A percentile compares a stretch with the other conserved stretches of the same genome.
phyloP scores from a whole-genome alignment of 2,329 filamentous ascomycete genomes.

The Pseudocercospora crystallina region DNA sequence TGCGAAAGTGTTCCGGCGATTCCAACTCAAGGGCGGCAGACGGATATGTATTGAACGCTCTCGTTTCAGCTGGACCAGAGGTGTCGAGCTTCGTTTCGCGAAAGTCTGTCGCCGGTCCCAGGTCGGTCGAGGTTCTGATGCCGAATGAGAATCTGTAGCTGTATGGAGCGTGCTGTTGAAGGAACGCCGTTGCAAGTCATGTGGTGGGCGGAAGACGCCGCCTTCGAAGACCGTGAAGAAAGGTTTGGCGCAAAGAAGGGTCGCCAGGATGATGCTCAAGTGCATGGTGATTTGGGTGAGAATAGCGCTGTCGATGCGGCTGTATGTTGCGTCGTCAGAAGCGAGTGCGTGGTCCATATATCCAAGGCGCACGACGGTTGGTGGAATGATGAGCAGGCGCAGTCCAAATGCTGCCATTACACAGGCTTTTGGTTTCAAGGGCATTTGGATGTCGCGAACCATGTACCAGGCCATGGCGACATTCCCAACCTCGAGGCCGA shows the following conservation, averaged over 20 bases:
- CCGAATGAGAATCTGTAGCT: no score
- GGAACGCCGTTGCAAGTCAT: not conserved
- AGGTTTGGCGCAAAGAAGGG: constrained; percentile 32
- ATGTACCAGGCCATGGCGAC: constrained; percentile 24
- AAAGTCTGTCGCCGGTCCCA: constrained; percentile 15
- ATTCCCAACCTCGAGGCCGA: constrained; percentile 24
- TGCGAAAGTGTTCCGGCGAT: constrained; percentile 14
- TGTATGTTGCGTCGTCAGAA: constrained; percentile 17
- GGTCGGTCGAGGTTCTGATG: not conserved
- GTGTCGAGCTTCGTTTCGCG: constrained; percentile 10
- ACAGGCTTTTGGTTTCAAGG: constrained; percentile 20
- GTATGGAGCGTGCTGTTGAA: no score
- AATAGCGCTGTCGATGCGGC: constrained; percentile 22
- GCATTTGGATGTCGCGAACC: constrained; percentile 30
- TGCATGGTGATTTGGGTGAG: constrained; percentile 29
- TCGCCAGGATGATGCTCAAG: constrained; percentile 31
- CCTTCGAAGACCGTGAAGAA: constrained; percentile 29
- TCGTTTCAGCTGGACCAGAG: not conserved
- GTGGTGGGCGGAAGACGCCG: constrained; percentile 16
- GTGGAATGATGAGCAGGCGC: constrained; percentile 28
- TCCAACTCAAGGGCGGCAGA: constrained; percentile 9
- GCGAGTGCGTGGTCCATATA: constrained; percentile 16
- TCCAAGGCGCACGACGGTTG: constrained; percentile 18
- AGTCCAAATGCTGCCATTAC: constrained; percentile 27
- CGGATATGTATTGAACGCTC: not conserved